phyloP scores from a whole-genome alignment of 495 filamentous ascomycete genomes.

The Aspergillus diversus region DNA sequence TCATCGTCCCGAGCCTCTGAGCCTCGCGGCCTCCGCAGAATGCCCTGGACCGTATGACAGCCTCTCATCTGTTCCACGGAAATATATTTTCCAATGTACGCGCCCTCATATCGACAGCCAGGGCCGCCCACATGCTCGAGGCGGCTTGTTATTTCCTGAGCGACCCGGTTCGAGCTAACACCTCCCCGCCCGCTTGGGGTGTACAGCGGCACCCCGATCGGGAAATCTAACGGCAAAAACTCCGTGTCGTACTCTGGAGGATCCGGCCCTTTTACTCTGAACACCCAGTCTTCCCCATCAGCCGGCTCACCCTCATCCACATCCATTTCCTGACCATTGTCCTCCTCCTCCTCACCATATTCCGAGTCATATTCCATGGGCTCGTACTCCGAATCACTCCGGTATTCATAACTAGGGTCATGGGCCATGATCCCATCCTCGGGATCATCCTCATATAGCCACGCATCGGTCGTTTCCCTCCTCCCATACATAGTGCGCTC shows the following conservation, averaged over 20 bases:
- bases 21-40: background rate
- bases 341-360: background rate
- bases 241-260: conserved; percentile 25
- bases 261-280: conserved; percentile 7
- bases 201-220: background rate
- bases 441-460: background rate
- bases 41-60: conserved; percentile 8
- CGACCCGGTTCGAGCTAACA: background rate
- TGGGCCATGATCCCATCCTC: background rate
- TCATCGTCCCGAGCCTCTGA: background rate
- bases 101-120: conserved; percentile 1
- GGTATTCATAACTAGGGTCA: background rate
- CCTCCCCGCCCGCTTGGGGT: background rate
- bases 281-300: conserved; percentile 8
- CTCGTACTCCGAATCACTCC: background rate
- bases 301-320: background rate
- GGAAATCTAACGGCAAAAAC: conserved; percentile 10
- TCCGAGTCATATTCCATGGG: background rate
- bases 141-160: background rate
- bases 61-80: conserved; percentile 7
- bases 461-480: background rate
- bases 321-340: background rate
- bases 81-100: conserved; percentile 6
- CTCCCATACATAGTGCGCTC: background rate
- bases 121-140: conserved; percentile 11